Evolutionary conservation across 306 rosid species (phyloP), one percentile per base, ranked within the genome.

Genomic region (Dryas alaskensis): DNA sequence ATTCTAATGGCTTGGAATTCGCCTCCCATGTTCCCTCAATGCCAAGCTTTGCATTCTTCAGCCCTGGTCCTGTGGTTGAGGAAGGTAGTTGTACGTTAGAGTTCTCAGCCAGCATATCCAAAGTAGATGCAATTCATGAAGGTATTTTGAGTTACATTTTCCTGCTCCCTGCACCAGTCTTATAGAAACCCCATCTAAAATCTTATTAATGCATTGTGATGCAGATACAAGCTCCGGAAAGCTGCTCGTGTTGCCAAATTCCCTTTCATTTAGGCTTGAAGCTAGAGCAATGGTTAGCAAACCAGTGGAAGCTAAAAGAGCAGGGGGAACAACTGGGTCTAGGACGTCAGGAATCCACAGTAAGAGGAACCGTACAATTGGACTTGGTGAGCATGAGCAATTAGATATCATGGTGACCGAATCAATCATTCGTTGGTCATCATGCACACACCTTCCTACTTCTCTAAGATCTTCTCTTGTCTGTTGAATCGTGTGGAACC

Each of bases 341-440:
- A 79, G 86, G 71, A 71, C 70, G 11, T 61, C 82, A 67, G 91
- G 91, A 79, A 80, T 85, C 70, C 93, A 87, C 83, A 83, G 82
- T 88, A 89, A 87, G 87, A 89, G 92, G 81, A 89, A 89, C 73
- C 90, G 88, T 65, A 92, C 97, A 10, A 92, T 92, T 73, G 97
- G 96, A 76, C 89, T 86, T 2, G 98, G 98, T 5, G 96, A 92
- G 73, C 87, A 70, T 0, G 95, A 88, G 82, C 94, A 87, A 83
- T 80, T 92, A 52, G 96, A 90, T 70, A n/a, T 88, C 47, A 81
- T 88, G 75, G 95, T 92, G 79, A 78, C 92, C 2, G 92, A 92
- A 82, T 90, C 96, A 13, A 89, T 92, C 62, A 92, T 90, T 43
- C 88, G 98, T 7, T 92, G 98, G 98, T 88, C 92, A 10, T 92